Conservation (phyloP, 2,329 filamentous ascomycete genomes). For the Alternaria rosae region DNA sequence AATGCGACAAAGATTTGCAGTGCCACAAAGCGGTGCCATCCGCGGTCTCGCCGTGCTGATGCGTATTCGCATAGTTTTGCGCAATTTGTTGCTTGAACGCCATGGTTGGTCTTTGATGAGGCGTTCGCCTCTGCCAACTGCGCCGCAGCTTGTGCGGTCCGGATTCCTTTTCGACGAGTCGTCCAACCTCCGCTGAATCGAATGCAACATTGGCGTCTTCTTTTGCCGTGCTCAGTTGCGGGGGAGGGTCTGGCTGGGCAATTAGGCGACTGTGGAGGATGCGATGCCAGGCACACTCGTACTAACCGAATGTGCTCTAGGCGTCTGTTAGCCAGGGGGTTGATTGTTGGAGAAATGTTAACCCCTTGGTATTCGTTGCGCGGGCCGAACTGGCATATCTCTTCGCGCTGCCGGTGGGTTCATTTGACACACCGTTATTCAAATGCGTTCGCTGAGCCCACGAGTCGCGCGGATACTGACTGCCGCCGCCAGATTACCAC, state of each 20-base stretch:
- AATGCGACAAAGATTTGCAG: slow-evolving; percentile 21
- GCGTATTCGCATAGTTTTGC: slow-evolving; percentile 15
- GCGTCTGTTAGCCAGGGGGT: slow-evolving; percentile 1
- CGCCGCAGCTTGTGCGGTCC: slow-evolving; percentile 16
- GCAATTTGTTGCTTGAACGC: slow-evolving; percentile 10
- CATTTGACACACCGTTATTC: not conserved
- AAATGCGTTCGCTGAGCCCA: not conserved
- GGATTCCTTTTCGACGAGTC: slow-evolving; percentile 6
- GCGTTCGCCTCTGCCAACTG: not conserved
- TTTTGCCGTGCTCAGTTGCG: slow-evolving; percentile 18
- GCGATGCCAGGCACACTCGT: slow-evolving; percentile 12
- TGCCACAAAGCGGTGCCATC: slow-evolving; percentile 24
- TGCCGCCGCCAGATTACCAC: not conserved
- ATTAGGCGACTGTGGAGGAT: slow-evolving; percentile 32
- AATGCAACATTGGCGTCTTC: slow-evolving; percentile 7
- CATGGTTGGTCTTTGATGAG: slow-evolving; percentile 11
- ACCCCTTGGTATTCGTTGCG: slow-evolving; percentile 3
- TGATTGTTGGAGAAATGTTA: slow-evolving; percentile 15
- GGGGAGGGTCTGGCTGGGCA: slow-evolving; percentile 16
- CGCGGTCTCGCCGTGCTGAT: slow-evolving; percentile 13
- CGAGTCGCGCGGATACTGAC: not conserved
- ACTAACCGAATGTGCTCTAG: slow-evolving; percentile 9
- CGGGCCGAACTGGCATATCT: slow-evolving; percentile 6
- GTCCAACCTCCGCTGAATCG: not conserved
- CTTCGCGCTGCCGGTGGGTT: not conserved